These are phyloP conservation scores for Globisporangium iwayamae DNA, from an alignment of 352 stramenopile species.

Conservation along the genomic window DNA sequence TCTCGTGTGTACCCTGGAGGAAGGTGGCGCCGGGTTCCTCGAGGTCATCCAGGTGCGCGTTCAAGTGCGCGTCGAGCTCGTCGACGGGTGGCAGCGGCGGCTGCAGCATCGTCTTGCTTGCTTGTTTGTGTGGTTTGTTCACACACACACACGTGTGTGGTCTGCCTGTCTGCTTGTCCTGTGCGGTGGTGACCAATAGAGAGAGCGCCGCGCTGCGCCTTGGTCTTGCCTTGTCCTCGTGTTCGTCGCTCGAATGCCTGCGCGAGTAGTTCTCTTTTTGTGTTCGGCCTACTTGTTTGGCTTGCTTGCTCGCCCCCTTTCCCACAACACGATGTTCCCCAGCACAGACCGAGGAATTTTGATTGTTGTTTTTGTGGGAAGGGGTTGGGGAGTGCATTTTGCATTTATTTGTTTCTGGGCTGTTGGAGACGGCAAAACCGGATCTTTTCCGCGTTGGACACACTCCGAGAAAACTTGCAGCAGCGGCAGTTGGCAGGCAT, in stretches of 20 bases:
- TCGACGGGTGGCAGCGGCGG: constrained; percentile 46
- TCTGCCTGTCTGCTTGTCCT: constrained; percentile 2
- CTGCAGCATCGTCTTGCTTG: constrained; percentile 37
- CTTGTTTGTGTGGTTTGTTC: neutral
- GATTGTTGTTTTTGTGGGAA: neutral
- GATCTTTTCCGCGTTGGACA: constrained; percentile 16
- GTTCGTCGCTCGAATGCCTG: neutral
- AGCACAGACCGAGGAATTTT: too few species aligned
- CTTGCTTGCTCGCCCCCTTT: neutral
- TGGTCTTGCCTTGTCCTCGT: neutral
- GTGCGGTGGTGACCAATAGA: neutral
- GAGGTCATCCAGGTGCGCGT: constrained; percentile 67
- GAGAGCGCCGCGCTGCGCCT: too few species aligned
- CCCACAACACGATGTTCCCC: neutral
- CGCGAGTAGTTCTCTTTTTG: constrained; percentile 3
- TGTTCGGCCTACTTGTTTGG: neutral
- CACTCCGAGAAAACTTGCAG: neutral
- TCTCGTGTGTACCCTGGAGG: constrained; percentile 41
- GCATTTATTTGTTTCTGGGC: neutral
- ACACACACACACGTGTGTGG: neutral
- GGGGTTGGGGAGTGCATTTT: neutral
- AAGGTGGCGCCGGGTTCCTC: constrained; percentile 65
- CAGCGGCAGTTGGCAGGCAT: too few species aligned
- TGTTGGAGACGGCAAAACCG: neutral
- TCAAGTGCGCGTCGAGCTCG: constrained; percentile 70